Conservation (phyloP, 2,329 filamentous ascomycete species). For the Lojkania enalia region DNA sequence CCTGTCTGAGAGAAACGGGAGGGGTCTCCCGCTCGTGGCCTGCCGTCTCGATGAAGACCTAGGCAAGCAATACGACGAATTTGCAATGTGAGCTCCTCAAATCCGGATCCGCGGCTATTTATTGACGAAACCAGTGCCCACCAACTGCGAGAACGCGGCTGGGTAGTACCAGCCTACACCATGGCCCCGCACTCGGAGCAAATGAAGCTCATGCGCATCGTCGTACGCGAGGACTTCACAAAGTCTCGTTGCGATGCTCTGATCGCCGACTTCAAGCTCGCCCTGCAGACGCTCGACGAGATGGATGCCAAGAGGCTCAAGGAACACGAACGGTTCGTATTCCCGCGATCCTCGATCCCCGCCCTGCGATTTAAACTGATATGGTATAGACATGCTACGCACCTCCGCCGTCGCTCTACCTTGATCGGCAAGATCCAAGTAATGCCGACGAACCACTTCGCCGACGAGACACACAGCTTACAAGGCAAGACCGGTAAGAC, state of each 20-base stretch:
- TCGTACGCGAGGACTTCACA: slow-evolving; percentile 90
- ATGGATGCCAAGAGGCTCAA: slow-evolving; percentile 74
- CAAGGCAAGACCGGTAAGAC: slow-evolving; percentile 92
- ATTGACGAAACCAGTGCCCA: slow-evolving; percentile 59
- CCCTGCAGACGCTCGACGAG: slow-evolving; percentile 68
- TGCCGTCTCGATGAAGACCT: slow-evolving; percentile 71
- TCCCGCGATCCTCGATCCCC: no score
- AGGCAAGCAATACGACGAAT: slow-evolving; percentile 59
- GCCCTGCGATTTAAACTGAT: no score
- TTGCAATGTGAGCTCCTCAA: slow-evolving; percentile 45
- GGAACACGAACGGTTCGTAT: slow-evolving; percentile 65
- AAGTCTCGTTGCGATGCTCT: slow-evolving; percentile 79
- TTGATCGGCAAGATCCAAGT: slow-evolving; percentile 38
- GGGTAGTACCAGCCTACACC: slow-evolving; percentile 95
- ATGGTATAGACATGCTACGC: slow-evolving; percentile 20
- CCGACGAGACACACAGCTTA: slow-evolving; percentile 81
- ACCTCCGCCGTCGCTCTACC: slow-evolving; percentile 33
- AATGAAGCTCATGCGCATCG: slow-evolving; percentile 89
- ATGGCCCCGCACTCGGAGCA: slow-evolving; percentile 87
- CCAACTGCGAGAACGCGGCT: slow-evolving; percentile 81
- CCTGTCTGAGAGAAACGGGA: slow-evolving; percentile 77
- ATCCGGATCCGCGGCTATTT: neutral
- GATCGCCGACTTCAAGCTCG: slow-evolving; percentile 76
- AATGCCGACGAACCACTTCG: slow-evolving; percentile 51
- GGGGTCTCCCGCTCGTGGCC: slow-evolving; percentile 85